Evolutionary conservation across 2,329 filamentous ascomycete genomes (phyloP), one percentile per base, ranked within the genome.

Genomic region (Beauveria sp.): DNA sequence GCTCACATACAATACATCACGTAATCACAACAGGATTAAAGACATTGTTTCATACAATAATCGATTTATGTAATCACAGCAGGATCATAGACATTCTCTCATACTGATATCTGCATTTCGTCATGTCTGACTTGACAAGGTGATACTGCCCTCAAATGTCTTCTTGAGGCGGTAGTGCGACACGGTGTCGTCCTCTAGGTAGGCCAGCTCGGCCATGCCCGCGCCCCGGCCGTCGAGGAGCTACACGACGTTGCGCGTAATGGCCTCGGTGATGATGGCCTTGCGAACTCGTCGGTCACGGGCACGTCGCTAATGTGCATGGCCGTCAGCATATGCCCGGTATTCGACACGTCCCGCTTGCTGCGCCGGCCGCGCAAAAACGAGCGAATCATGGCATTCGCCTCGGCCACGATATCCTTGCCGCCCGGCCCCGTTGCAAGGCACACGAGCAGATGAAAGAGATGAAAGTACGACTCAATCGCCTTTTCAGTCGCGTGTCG

Each of bases 231-330:
- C 65, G 61, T 79, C 76, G 16, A 82, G 74, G 67, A 81, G 76
- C 78, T 77, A 81, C 12, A 80, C 77, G 1, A 82, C 79, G 59
- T 82, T 81, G 40, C 79, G 74, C 6, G 76, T 76, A 54, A 82
- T 76, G 1, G 78, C 74, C 68, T 82, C 79, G 12, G 71, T 75
- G 64, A 82, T 76, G 63, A 82, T 76, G 4, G 70, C 65, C 47
- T 75, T 75, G 18, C 70, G 70, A 81, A 66, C 1, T 64, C 59
- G 37, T 75, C 69, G 2, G 73, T 78, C 5, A 80, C 71, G 5
- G 72, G 68, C 8, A 73, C 60, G 50, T 78, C 73, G 57, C 75
- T 78, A 65, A 83, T 77, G 9, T 82, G 71, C 14, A 77, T 68
- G 0, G 76, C 75, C 12, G 80, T 71, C 28, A 28, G 73, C 3